Conservation (phyloP, 169 alveolate genomes). For the Perkinsus olseni region DNA sequence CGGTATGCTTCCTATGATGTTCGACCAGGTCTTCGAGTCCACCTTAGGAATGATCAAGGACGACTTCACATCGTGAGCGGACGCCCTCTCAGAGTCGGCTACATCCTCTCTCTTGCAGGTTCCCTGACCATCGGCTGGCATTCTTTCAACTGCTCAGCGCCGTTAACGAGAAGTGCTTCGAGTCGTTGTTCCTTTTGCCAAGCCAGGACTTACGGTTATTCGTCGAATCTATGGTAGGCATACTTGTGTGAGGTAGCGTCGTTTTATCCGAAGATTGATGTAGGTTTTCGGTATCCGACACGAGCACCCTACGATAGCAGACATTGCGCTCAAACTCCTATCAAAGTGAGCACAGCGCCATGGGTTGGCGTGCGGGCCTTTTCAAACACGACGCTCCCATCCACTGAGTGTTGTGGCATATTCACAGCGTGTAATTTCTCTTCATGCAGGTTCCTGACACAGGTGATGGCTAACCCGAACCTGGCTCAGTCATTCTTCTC, state of each 20-base stretch:
- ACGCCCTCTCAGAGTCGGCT: no score
- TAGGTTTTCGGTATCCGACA: slow-evolving; percentile 46
- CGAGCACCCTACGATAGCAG: slow-evolving; percentile 81
- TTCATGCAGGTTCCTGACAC: neutral
- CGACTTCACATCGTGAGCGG: slow-evolving; percentile 40
- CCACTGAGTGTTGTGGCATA: neutral
- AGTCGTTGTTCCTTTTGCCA: slow-evolving; percentile 35
- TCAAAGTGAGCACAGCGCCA: neutral
- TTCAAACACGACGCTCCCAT: slow-evolving; percentile 15
- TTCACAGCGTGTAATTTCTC: neutral
- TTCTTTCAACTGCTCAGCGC: slow-evolving; percentile 42
- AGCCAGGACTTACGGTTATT: slow-evolving; percentile 35
- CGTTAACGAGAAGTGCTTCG: slow-evolving; percentile 29
- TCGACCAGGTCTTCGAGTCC: slow-evolving; percentile 65
- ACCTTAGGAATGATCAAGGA: slow-evolving; percentile 76
- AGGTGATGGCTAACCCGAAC: neutral
- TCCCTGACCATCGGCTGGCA: slow-evolving; percentile 51
- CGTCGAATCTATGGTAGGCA: slow-evolving; percentile 37
- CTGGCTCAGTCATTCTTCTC: slow-evolving; percentile 40
- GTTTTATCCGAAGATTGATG: neutral
- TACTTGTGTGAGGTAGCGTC: neutral
- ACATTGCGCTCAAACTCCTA: slow-evolving; percentile 64
- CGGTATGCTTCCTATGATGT: slow-evolving; percentile 63
- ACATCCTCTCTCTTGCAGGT: neutral
- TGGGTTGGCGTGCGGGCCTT: slow-evolving; percentile 12